Percentiles rank a stretch among this genome's conserved stretches.
phyloP scores from a whole-genome alignment of 2,329 filamentous ascomycete species.

The Diaporthe citri region DNA sequence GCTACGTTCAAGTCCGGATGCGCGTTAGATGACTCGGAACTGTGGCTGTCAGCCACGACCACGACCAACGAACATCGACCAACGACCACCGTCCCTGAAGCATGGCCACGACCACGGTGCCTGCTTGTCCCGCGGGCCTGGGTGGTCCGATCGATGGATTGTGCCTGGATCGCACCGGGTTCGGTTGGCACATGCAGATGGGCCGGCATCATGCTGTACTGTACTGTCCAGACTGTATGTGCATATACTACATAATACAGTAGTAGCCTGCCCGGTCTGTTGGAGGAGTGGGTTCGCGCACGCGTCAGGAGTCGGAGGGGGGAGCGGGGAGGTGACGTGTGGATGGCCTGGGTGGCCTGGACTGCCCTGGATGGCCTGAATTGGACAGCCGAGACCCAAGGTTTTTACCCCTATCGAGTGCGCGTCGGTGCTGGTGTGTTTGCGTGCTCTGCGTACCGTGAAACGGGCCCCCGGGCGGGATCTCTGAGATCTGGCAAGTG shows the following conservation, averaged over 20 bases:
- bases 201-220: background rate
- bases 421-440: conserved; percentile 5
- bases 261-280: conserved; percentile 2
- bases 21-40: background rate
- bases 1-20: background rate
- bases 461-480: conserved; percentile 33
- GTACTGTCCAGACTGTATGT: background rate
- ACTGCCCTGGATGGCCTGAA: background rate
- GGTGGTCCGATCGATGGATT: conserved; percentile 15
- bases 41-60: conserved; percentile 1
- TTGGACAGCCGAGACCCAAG: conserved; percentile 15
- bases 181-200: conserved; percentile 4
- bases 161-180: conserved; percentile 11
- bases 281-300: conserved; percentile 22
- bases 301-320: conserved; percentile 8
- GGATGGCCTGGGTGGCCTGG: background rate
- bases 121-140: conserved; percentile 1
- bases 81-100: background rate
- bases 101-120: background rate
- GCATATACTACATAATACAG: no score
- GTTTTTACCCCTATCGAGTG: conserved; percentile 8
- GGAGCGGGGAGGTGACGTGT: conserved; percentile 4
- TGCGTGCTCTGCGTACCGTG: conserved; percentile 20
- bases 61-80: background rate
- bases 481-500: conserved; percentile 29